phyloP scores from a whole-genome alignment of 106 monocot species.

The Phalaenopsis aphrodite region DNA sequence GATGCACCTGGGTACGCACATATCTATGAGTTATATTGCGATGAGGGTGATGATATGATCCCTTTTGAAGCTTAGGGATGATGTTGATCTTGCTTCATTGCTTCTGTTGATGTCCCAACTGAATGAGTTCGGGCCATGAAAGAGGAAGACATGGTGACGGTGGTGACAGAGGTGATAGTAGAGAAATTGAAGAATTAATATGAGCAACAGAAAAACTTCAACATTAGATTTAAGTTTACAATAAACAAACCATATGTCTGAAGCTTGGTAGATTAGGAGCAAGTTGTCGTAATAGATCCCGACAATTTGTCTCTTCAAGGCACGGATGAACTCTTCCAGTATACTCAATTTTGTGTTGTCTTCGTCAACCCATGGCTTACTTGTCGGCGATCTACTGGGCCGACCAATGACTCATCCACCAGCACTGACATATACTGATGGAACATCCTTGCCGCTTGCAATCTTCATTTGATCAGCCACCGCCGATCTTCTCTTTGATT shows the following conservation, averaged over 20 bases:
- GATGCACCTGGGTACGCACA: slow-evolving; percentile 31
- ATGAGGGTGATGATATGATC: slow-evolving; percentile 20
- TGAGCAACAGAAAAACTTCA: slow-evolving; percentile 43
- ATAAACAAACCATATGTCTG: slow-evolving; percentile 54
- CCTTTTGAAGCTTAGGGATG: slow-evolving; percentile 11
- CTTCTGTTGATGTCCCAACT: slow-evolving; percentile 20
- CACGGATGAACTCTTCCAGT: slow-evolving; percentile 77
- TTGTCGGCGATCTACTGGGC: slow-evolving; percentile 57
- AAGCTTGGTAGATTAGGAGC: slow-evolving; percentile 63
- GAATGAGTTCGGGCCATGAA: slow-evolving; percentile 16
- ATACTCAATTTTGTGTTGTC: slow-evolving; percentile 71
- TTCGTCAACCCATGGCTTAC: slow-evolving; percentile 86
- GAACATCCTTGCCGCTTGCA: no score
- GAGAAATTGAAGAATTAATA: slow-evolving; percentile 47
- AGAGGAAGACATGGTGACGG: slow-evolving; percentile 37
- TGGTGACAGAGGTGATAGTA: slow-evolving; percentile 15
- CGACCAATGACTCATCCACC: slow-evolving; percentile 65
- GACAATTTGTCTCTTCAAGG: slow-evolving; percentile 68
- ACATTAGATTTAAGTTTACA: slow-evolving; percentile 40
- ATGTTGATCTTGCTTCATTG: slow-evolving; percentile 28
- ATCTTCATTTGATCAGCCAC: no score
- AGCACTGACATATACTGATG: no score
- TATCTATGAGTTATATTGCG: slow-evolving; percentile 26
- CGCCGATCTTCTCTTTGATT: no score
- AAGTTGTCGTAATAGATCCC: slow-evolving; percentile 69